Conservation (phyloP, 2,329 filamentous ascomycete genomes). For the Botryotinia narcissicola region DNA sequence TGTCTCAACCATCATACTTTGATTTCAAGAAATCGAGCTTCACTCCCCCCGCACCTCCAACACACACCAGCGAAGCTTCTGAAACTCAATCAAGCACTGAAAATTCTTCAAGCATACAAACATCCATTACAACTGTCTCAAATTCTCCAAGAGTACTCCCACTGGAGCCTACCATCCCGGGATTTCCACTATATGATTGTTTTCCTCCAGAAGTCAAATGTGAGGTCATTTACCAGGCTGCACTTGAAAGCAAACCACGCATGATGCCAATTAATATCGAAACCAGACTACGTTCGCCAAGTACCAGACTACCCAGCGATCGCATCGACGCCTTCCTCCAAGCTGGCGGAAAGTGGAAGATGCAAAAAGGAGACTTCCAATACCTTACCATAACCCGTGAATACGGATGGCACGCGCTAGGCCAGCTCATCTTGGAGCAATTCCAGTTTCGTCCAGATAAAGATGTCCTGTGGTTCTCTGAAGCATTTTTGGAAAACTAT, state of each 20-base stretch:
- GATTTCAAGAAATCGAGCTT: not conserved
- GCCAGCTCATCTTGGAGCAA: not conserved
- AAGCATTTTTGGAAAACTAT: not conserved
- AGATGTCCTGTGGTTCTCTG: not conserved
- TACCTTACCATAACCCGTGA: not conserved
- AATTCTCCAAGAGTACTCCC: not conserved
- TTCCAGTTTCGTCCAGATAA: not conserved
- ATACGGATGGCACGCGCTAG: not conserved
- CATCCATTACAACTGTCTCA: not conserved
- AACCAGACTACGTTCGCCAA: not conserved
- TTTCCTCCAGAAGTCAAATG: not conserved
- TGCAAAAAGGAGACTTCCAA: not conserved
- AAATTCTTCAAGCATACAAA: not conserved
- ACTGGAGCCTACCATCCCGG: not conserved
- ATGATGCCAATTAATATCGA: not conserved
- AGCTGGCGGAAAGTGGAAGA: not conserved
- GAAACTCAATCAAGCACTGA: not conserved
- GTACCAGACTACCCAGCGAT: not conserved
- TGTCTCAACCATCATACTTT: not conserved
- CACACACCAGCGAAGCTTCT: not conserved
- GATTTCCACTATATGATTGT: not conserved
- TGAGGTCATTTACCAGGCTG: not conserved
- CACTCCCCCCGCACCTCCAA: not conserved
- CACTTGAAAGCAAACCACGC: not conserved
- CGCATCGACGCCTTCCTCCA: not conserved